Percentiles rank a stretch among this genome's conserved stretches.
Evolutionary conservation across 1,284 basidiomycete species (phyloP).

Genomic region (Apiotrichum mycotoxinovorans): DNA sequence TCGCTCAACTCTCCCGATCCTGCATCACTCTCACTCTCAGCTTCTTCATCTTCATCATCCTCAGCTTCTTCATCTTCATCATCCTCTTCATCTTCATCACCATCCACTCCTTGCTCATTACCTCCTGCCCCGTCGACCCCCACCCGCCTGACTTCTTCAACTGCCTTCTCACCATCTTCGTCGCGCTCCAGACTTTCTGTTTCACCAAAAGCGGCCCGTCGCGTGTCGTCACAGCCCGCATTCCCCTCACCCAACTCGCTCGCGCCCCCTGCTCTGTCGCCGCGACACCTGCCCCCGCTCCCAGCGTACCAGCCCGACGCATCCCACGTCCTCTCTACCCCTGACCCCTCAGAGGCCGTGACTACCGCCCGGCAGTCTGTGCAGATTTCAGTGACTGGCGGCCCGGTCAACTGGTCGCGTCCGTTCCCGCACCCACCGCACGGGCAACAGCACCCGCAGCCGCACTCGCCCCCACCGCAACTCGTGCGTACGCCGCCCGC

Average conservation of each 20-base stretch:
- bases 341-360: conserved; percentile 1
- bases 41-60: not conserved
- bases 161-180: not conserved
- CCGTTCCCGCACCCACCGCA: conserved; percentile 11
- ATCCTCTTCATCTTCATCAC: too few species aligned
- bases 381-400: conserved; percentile 2
- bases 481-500: not conserved
- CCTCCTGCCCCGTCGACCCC: too few species aligned
- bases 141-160: too few species aligned
- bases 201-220: not conserved
- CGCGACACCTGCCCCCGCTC: not conserved
- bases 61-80: not conserved
- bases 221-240: not conserved
- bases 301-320: not conserved
- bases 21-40: not conserved
- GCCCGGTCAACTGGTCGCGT: conserved; percentile 29
- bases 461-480: too few species aligned
- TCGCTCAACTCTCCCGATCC: not conserved
- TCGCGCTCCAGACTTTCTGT: not conserved
- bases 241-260: not conserved
- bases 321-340: not conserved
- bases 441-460: not conserved
- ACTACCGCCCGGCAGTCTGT: not conserved
- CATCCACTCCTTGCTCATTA: too few species aligned
- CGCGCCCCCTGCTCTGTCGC: not conserved